Percentiles rank a stretch among this genome's conserved stretches.
These are phyloP conservation scores for Gonapodya sp. DNA, from an alignment of 192 early-diverging fungal species.

Conservation along the genomic window DNA sequence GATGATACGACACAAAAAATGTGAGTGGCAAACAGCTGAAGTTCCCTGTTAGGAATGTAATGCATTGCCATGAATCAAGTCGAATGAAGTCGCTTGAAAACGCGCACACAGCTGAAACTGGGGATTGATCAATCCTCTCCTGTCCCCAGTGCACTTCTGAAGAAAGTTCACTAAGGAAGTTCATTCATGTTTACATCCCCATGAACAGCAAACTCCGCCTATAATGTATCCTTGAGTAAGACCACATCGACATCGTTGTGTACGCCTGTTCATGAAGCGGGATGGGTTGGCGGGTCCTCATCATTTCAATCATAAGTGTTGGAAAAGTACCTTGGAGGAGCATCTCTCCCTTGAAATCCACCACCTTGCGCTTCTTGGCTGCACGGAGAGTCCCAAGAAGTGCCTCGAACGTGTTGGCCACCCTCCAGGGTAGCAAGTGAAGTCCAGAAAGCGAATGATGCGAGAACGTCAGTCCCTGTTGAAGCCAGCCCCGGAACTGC, in stretches of 20 bases:
- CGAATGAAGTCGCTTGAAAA: too few species aligned
- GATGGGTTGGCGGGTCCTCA: neutral
- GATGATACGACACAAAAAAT: too few species aligned
- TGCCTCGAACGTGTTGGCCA: conserved; percentile 38
- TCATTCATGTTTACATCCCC: too few species aligned
- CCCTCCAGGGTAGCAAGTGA: neutral
- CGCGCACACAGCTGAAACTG: too few species aligned
- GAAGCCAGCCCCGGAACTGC: neutral
- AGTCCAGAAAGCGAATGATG: too few species aligned
- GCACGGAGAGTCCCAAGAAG: conserved; percentile 39
- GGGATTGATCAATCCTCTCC: too few species aligned
- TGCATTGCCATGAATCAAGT: too few species aligned
- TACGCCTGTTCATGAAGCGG: conserved; percentile 12
- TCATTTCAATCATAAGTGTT: neutral
- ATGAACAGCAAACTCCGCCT: conserved; percentile 5
- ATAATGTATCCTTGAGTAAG: conserved; percentile 16
- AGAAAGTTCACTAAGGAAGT: too few species aligned
- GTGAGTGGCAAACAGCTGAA: too few species aligned
- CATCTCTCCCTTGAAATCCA: conserved; percentile 24
- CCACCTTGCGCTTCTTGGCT: conserved; percentile 42
- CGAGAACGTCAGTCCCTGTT: too few species aligned
- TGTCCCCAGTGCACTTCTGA: too few species aligned
- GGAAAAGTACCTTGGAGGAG: conserved; percentile 17
- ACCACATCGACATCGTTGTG: conserved; percentile 30
- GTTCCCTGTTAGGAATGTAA: too few species aligned